Evolutionary conservation across 306 rosid genomes (phyloP), one percentile per base, ranked within the genome.

Genomic region (Canavalia ensiformis): DNA sequence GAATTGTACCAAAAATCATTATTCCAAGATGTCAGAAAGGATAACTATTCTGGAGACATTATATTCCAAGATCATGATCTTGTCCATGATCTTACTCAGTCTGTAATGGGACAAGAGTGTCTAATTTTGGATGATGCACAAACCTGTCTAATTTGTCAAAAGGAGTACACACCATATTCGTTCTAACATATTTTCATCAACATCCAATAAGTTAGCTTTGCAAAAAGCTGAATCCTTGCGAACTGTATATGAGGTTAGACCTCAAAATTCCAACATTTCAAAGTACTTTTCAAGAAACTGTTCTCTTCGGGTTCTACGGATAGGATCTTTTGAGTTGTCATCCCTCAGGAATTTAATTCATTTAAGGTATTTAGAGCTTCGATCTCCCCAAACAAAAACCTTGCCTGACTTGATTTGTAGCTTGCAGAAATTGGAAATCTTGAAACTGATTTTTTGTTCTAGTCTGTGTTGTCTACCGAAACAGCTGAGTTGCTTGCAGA

Each of bases 321-420:
- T 13, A 8, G 7, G 5, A 0, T 7, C 1, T 13, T 8, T 2
- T 6, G 11, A 9, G 2, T 10, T 72, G n/a, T 2, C 77, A 25
- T 54, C 51, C 30, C 18, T 45, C 7, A 3, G 9, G 35, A 44
- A 31, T 33, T 75, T 44, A 6, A 57, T 7, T 58, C 56, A 42
- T 74, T n/a, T 74, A 13, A 58, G 56, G 30, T 74, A 57, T 57
- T 30, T 74, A 18, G 45, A 45, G 49, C 65, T 72, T n/a, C 0
- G 1, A 35, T 18, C 3, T 18, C 2, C 25, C 4, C 3, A 29
- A 1, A 30, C 58, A 30, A 0, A 57, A 74, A 42, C 1, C 7
- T 1, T 74, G 4, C 68, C 68, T 2, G 29, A 62, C 7, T 42
- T 57, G 3, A 42, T 58, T 58, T 58, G 13, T 11, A 41, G 28